Evolutionary conservation across 2,329 filamentous ascomycete genomes (phyloP), one percentile per base, ranked within the genome.

Genomic region (Coniochaeta sp.): DNA sequence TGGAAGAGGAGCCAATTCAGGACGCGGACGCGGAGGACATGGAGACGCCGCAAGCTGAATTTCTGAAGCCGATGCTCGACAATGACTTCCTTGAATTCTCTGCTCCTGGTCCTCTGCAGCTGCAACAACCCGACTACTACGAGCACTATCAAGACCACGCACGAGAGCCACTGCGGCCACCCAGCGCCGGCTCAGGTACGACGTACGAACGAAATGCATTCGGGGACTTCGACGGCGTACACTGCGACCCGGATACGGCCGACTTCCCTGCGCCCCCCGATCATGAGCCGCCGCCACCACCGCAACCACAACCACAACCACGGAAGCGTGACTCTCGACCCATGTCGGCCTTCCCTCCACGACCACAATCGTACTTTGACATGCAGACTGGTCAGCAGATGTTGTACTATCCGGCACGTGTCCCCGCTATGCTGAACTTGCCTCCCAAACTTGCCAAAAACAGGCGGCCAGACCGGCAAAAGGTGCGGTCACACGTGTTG

Each of bases 391-490:
- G 83, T 4, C 83, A 92, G 58, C 76, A 85, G 59, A 96, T 97
- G 89, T 82, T 96, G 10, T 97, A 86, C 69, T 99, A 99, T 66
- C 94, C 94, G 13, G 94, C 94, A 3, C 91, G 90, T 1, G 94
- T 99, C 3, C 94, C 94, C 3, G 85, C 87, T 56, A 91, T 95
- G 85, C 78, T 99, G 52, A 97, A 96, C 61, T 73, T 99, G 12
- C 94, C 94, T 1, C 90, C 91, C 42, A 88, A 90, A 60, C 72
- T 97, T 49, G 95, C 91, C 1, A 88, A 85, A 60, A 78, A 83
- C 50, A 71, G 80, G 3, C 70, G 80, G 2, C 71, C 76, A 9
- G 77, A 83, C 5, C 78, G 84, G 51, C 85, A 90, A 52, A 79
- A 84, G 58, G 81, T 89, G 51, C 83, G 87, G 20, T 88, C 89